Conservation (phyloP, 2,329 filamentous ascomycete species). For the Pestalotiopsis sp. region DNA sequence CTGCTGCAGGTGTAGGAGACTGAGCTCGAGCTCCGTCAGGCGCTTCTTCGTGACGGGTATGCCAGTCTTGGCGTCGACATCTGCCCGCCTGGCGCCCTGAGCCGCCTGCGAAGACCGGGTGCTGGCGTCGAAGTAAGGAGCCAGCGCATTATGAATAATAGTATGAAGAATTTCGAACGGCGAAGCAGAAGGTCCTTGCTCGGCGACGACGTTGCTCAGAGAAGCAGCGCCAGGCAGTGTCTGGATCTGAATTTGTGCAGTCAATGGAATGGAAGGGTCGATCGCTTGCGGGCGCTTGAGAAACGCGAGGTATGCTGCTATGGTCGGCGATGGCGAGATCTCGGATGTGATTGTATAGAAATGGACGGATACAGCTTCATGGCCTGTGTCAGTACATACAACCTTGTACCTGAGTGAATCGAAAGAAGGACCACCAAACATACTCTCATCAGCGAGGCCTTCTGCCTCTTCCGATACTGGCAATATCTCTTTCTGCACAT, state of each 20-base stretch:
- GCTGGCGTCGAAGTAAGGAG: conserved; percentile 96
- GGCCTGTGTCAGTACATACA: conserved; percentile 24
- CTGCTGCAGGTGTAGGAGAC: conserved; percentile 88
- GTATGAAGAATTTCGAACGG: conserved; percentile 93
- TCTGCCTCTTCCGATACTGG: conserved; percentile 54
- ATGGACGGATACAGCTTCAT: conserved; percentile 55
- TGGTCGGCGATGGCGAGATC: conserved; percentile 77
- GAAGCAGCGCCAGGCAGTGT: conserved; percentile 84
- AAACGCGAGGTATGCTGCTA: conserved; percentile 82
- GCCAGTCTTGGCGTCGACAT: conserved; percentile 89
- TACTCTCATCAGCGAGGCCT: conserved; percentile 47
- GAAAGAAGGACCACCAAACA: conserved; percentile 19
- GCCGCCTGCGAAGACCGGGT: conserved; percentile 76
- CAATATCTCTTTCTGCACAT: conserved; percentile 82
- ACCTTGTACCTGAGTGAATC: background rate
- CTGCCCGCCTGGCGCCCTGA: conserved; percentile 70
- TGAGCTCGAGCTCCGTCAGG: conserved; percentile 90
- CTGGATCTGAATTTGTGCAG: conserved; percentile 87
- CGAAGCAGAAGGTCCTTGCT: conserved; percentile 73
- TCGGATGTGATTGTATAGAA: conserved; percentile 81
- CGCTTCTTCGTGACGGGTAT: conserved; percentile 98
- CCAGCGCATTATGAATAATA: conserved; percentile 85
- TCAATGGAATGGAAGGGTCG: conserved; percentile 79
- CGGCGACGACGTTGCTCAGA: conserved; percentile 64
- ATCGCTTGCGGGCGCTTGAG: conserved; percentile 89